Conservation (phyloP, 495 filamentous ascomycete genomes). For the Neurospora terricola region DNA sequence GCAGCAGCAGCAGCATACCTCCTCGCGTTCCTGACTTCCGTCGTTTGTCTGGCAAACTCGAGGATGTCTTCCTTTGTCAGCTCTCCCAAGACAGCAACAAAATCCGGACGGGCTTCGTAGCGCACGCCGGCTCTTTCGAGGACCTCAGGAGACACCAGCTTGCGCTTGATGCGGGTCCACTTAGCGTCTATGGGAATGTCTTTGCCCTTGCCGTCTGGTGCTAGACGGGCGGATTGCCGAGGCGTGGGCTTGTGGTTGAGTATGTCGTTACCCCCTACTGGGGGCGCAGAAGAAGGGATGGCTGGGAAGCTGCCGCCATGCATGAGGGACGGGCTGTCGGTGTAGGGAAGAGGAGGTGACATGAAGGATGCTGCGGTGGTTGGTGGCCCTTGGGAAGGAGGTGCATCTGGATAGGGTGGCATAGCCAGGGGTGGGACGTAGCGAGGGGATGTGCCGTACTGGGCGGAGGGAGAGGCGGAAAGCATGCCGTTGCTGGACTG, state of each 20-base stretch:
- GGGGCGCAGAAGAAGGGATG: constrained; percentile 6
- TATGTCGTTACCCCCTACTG: constrained; percentile 2
- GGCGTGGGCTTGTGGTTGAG: not conserved
- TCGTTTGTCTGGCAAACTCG: constrained; percentile 45
- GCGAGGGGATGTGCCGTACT: constrained; percentile 15
- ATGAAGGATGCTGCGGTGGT: constrained; percentile 6
- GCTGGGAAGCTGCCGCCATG: constrained; percentile 10
- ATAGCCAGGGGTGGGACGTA: constrained; percentile 17
- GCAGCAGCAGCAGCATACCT: not conserved
- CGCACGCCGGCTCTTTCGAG: constrained; percentile 53
- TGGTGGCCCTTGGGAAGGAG: constrained; percentile 12
- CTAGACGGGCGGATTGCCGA: constrained; percentile 21
- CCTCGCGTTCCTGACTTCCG: constrained; percentile 41
- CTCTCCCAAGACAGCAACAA: constrained; percentile 58
- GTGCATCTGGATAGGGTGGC: constrained; percentile 9
- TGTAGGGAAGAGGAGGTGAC: constrained; percentile 18
- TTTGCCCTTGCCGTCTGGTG: constrained; percentile 42
- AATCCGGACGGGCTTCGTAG: constrained; percentile 58
- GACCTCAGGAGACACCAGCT: constrained; percentile 56
- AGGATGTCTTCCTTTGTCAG: constrained; percentile 51
- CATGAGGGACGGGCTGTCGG: constrained; percentile 10
- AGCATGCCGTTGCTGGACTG: constrained; percentile 6
- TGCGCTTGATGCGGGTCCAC: constrained; percentile 61
- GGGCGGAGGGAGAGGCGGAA: constrained; percentile 1
- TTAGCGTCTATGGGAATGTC: constrained; percentile 57